Evolutionary conservation across 2,329 filamentous ascomycete species (phyloP).

Genomic region (Hypoxylon sp.): DNA sequence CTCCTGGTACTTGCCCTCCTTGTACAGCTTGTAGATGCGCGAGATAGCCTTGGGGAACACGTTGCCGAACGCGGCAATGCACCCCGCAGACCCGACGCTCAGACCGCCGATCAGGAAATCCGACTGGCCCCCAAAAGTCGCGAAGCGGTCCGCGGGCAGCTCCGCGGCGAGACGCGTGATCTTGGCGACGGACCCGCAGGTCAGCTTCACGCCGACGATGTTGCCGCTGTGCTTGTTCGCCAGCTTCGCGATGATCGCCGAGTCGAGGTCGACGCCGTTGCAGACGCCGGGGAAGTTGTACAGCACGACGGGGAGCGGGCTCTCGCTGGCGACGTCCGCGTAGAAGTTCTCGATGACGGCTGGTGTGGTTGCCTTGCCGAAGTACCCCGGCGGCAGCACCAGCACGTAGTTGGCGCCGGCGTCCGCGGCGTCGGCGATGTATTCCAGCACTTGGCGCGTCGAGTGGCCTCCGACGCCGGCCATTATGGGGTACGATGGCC

Average conservation of each 20-base stretch:
- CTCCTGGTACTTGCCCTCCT: conserved; percentile 63
- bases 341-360: conserved; percentile 68
- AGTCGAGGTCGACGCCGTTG: conserved; percentile 74
- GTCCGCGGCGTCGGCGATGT: conserved; percentile 63
- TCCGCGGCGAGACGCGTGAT: conserved; percentile 63
- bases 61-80: conserved; percentile 70
- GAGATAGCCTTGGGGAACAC: conserved; percentile 66
- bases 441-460: conserved; percentile 69
- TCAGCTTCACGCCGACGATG: conserved; percentile 72
- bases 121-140: conserved; percentile 75
- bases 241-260: conserved; percentile 64
- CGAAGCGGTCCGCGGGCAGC: conserved; percentile 65
- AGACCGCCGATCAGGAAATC: conserved; percentile 74
- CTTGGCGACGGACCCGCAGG: conserved; percentile 69
- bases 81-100: conserved; percentile 65
- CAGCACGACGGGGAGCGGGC: conserved; percentile 66
- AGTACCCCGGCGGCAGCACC: conserved; percentile 70
- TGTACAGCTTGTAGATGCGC: conserved; percentile 68
- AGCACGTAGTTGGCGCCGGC: conserved; percentile 70
- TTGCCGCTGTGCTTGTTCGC: conserved; percentile 59
- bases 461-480: conserved; percentile 71
- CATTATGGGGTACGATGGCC: conserved; percentile 65
- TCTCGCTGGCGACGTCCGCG: conserved; percentile 61
- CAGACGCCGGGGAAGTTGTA: conserved; percentile 76
- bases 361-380: conserved; percentile 67